A percentile compares a stretch with the other conserved stretches of the same genome.
These are phyloP conservation scores for Phytophthora uliginosa DNA, from an alignment of 352 stramenopile species.

Conservation along the genomic window DNA sequence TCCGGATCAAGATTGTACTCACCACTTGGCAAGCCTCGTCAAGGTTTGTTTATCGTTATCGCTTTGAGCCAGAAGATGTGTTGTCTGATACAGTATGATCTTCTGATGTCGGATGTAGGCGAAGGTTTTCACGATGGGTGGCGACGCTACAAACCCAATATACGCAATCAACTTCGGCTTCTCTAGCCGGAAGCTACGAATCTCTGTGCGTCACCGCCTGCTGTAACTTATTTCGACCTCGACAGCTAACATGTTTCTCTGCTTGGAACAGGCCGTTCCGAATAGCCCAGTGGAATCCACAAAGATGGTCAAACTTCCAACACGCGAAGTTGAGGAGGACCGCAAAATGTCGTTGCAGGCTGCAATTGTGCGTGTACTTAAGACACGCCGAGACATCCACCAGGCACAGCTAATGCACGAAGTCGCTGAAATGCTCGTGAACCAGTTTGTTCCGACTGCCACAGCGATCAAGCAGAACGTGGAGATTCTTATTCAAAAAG, in stretches of 20 bases:
- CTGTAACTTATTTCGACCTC: background rate
- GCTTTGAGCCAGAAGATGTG: background rate
- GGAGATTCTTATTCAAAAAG: slow-evolving; percentile 88
- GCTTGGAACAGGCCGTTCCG: slow-evolving; percentile 47
- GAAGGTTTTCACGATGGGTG: slow-evolving; percentile 51
- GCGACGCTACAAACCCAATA: slow-evolving; percentile 33
- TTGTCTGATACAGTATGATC: background rate
- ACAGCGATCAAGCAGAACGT: slow-evolving; percentile 82
- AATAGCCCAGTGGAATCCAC: slow-evolving; percentile 79
- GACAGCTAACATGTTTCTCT: slow-evolving; percentile 2
- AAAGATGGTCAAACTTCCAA: slow-evolving; percentile 58
- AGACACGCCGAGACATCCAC: slow-evolving; percentile 82
- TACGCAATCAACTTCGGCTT: slow-evolving; percentile 62
- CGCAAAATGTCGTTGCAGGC: slow-evolving; percentile 91
- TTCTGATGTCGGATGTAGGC: slow-evolving; percentile 27
- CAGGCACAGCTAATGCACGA: slow-evolving; percentile 72
- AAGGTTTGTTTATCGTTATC: slow-evolving; percentile 48
- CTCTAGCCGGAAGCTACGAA: slow-evolving; percentile 57
- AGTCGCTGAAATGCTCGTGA: slow-evolving; percentile 75
- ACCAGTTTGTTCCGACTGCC: slow-evolving; percentile 77
- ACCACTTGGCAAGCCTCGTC: slow-evolving; percentile 78
- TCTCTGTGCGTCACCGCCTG: slow-evolving; percentile 45
- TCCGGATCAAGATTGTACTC: slow-evolving; percentile 58
- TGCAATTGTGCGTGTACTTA: slow-evolving; percentile 86
- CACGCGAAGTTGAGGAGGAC: slow-evolving; percentile 87